phyloP scores from a whole-genome alignment of 208 protist species.

The Blechomonas ayalai region DNA sequence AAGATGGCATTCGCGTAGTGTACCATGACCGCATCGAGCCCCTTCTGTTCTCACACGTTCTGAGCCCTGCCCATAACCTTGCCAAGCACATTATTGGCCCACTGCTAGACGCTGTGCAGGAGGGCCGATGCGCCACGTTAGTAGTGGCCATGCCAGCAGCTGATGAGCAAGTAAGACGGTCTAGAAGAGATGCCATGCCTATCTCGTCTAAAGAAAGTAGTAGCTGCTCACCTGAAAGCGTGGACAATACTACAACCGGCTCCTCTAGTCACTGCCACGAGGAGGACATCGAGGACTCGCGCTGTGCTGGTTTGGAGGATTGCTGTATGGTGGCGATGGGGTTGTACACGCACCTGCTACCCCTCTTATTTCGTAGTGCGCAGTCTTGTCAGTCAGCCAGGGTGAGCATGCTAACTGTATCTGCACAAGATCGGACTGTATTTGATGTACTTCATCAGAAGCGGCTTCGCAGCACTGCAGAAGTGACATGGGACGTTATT shows the following conservation, averaged over 20 bases:
- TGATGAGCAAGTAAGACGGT: conserved; percentile 1
- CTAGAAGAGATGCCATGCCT: no score
- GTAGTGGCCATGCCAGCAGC: conserved; percentile 38
- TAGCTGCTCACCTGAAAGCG: no score
- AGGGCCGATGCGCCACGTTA: conserved; percentile 33
- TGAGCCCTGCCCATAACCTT: conserved; percentile 65
- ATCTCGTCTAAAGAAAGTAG: no score
- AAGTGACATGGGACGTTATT: conserved; percentile 20
- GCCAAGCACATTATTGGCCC: conserved; percentile 42
- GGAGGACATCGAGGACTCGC: background rate
- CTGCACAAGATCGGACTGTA: conserved; percentile 26
- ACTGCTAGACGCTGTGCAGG: conserved; percentile 30
- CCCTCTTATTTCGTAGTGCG: conserved; percentile 42
- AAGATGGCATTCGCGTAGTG: conserved; percentile 47
- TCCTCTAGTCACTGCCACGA: background rate
- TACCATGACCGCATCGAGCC: conserved; percentile 31
- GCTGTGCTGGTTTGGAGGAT: conserved; percentile 1
- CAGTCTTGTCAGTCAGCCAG: conserved; percentile 17
- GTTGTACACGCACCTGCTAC: conserved; percentile 41
- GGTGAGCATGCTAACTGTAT: conserved; percentile 41
- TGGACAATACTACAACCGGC: background rate
- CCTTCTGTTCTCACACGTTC: conserved; percentile 39
- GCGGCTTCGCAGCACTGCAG: conserved; percentile 19
- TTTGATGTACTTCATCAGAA: conserved; percentile 38
- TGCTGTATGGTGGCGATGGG: conserved; percentile 30